A percentile compares a stretch with the other conserved stretches of the same genome.
Evolutionary conservation across 2,329 filamentous ascomycete genomes (phyloP).

Genomic region (Scorias spongiosa): DNA sequence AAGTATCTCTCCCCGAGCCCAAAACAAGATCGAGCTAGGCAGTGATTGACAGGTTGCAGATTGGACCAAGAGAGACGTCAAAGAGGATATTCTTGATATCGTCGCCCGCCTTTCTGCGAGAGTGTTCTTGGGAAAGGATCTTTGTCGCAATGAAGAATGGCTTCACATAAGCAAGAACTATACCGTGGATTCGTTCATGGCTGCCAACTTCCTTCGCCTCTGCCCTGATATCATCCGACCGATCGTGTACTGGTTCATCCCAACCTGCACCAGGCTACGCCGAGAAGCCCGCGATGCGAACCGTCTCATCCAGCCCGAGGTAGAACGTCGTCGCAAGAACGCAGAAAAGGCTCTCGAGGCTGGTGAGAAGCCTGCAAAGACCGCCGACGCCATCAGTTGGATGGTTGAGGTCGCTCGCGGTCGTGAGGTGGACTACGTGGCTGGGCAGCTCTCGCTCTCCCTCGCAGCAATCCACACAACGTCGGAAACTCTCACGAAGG

Average conservation of each 20-base stretch:
- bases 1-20: too few relatives aligned
- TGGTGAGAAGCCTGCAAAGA: constrained; percentile 8
- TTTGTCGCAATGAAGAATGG: constrained; percentile 26
- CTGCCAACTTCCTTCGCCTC: constrained; percentile 18
- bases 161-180: constrained; percentile 20
- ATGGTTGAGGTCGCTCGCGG: constrained; percentile 12
- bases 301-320: constrained; percentile 20
- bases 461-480: constrained; percentile 16
- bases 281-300: constrained; percentile 17
- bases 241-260: constrained; percentile 20
- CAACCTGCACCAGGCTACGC: constrained; percentile 20
- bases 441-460: constrained; percentile 9
- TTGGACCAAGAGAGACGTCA: constrained; percentile 9
- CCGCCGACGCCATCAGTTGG: constrained; percentile 14
- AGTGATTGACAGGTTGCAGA: neutral
- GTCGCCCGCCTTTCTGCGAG: constrained; percentile 26
- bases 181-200: constrained; percentile 21
- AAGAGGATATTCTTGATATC: constrained; percentile 16
- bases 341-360: constrained; percentile 7
- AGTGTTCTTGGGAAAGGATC: constrained; percentile 24
- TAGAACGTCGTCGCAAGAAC: constrained; percentile 16
- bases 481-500: constrained; percentile 12
- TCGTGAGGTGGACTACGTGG: constrained; percentile 7
- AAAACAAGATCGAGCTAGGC: too few relatives aligned
- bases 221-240: constrained; percentile 22